A percentile compares a stretch with the other conserved stretches of the same genome.
Conservation (phyloP, 2,329 filamentous ascomycete genomes). For the Microdochium paspali region DNA sequence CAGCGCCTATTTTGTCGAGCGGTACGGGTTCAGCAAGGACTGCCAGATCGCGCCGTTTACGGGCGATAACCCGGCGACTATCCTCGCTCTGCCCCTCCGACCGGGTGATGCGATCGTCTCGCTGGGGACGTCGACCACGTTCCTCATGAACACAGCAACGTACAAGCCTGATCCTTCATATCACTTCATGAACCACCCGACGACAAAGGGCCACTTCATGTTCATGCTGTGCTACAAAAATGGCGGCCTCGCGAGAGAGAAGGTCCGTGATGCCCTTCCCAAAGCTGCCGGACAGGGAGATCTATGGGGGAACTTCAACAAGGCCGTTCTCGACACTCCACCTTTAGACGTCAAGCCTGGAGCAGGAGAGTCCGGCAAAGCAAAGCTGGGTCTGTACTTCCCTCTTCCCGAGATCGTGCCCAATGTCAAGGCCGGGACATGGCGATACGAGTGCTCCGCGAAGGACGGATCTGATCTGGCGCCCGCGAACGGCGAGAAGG, state of each 20-base stretch:
- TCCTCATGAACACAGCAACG: conserved; percentile 90
- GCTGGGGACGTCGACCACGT: conserved; percentile 90
- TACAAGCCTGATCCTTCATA: conserved; percentile 87
- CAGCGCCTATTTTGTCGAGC: conserved; percentile 66
- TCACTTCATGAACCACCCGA: conserved; percentile 98
- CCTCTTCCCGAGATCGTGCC: conserved; percentile 92
- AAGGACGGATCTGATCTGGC: conserved; percentile 43
- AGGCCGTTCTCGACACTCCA: conserved; percentile 55
- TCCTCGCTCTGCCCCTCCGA: conserved; percentile 79
- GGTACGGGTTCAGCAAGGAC: conserved; percentile 66
- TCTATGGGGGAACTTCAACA: conserved; percentile 76
- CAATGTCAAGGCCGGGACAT: conserved; percentile 76
- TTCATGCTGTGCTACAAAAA: conserved; percentile 99
- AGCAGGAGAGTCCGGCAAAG: conserved; percentile 32
- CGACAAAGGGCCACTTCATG: conserved; percentile 87
- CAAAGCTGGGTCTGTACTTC: conserved; percentile 90
- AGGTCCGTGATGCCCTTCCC: conserved; percentile 74
- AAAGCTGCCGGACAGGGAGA: conserved; percentile 32
- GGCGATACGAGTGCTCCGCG: conserved; percentile 60
- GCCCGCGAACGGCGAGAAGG: conserved; percentile 20
- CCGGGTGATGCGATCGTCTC: conserved; percentile 90
- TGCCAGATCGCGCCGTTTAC: conserved; percentile 82
- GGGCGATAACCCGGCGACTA: conserved; percentile 92
- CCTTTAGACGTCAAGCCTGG: conserved; percentile 53
- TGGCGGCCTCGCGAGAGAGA: conserved; percentile 84